Base-by-base conservation (phyloP, 495 filamentous ascomycete genomes). In the Patellaria atrata region DNA sequence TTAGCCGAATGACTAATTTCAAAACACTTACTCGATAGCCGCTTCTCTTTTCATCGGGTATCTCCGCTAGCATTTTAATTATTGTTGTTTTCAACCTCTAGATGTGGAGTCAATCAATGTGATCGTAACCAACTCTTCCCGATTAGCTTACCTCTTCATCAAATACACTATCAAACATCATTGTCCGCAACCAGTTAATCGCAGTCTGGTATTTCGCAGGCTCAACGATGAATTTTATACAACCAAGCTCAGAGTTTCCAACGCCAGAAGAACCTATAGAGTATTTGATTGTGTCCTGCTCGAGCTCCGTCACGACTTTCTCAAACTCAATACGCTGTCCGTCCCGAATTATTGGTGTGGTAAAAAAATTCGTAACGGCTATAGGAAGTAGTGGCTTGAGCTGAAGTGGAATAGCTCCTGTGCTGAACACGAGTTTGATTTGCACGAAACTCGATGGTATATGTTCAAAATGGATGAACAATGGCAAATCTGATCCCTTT, bases 381-480 rank as follows among this genome's bases (percentile, higher is more conserved):
- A 96, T 64, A 1, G 79, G 62, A 10, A 96, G 58, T 8, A 99
- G 61, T 7, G 89, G 91, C 52, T 82, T 80, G 32, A 78, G 64
- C 36, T 80, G 65, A 3, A 76, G 62, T 0, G 83, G 78, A 0
- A 93, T 62, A 14, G 71, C 60, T 11, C 72, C 71, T 1, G 83
- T 87, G 2, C 83, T 85, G 29, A 81, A 81, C 22, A 94, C 54
- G 25, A 92, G 54, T 6, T 68, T 74, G 9, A 96, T 58, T 39
- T 82, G 74, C 27, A 93, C 83, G 51, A 99, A 99, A 46, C 79
- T 87, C 27, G 80, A 86, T 21, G 74, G 71, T 21, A 93, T 78
- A 46, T 92, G 72, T 60, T 99, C 89, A 46, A 89, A 99, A 57
- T 99, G 91, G n/a, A 99, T 67, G 56, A 94, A 99, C 2, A 94